These are phyloP conservation scores for Clonostachys rosea DNA, from an alignment of 2,329 filamentous ascomycete species.

Conservation along the genomic window DNA sequence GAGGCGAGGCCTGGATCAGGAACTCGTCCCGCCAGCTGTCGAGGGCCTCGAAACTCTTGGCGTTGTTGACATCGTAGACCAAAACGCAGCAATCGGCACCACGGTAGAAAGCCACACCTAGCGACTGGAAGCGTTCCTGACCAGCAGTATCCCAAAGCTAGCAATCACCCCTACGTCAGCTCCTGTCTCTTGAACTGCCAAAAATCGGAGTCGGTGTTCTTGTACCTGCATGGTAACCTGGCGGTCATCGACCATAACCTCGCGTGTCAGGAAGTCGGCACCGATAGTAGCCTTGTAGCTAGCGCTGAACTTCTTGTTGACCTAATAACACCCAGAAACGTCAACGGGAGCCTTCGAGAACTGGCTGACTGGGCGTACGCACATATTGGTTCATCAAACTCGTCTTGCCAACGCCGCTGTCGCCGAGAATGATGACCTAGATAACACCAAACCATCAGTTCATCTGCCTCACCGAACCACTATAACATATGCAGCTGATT, in stretches of 20 bases:
- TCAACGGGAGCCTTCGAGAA: not conserved
- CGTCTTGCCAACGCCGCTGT: slow-evolving; percentile 98
- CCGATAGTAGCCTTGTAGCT: slow-evolving; percentile 99
- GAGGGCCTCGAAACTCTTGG: slow-evolving; percentile 97
- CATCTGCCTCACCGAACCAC: too few relatives aligned
- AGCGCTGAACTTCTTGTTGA: slow-evolving; percentile 99
- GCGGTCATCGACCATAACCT: slow-evolving; percentile 94
- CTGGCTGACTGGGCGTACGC: slow-evolving; percentile 29
- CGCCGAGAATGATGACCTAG: slow-evolving; percentile 96
- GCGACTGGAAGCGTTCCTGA: slow-evolving; percentile 94
- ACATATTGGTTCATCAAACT: slow-evolving; percentile 99
- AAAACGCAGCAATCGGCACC: slow-evolving; percentile 97
- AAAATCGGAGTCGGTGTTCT: slow-evolving; percentile 1
- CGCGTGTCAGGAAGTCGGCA: slow-evolving; percentile 96
- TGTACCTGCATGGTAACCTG: slow-evolving; percentile 96
- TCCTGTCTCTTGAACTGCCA: not conserved
- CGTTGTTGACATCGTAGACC: slow-evolving; percentile 98
- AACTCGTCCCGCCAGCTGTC: slow-evolving; percentile 99
- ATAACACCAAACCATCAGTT: not conserved
- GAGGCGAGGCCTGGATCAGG: slow-evolving; percentile 91
- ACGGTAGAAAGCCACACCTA: slow-evolving; percentile 96
- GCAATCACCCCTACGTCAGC: not conserved
- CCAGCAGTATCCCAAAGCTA: slow-evolving; percentile 98
- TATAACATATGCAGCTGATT: too few relatives aligned
- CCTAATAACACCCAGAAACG: slow-evolving; percentile 44